A percentile compares a stretch with the other conserved stretches of the same genome.
phyloP scores from a whole-genome alignment of 192 early-diverging fungal species.

The Gigaspora rosea region DNA sequence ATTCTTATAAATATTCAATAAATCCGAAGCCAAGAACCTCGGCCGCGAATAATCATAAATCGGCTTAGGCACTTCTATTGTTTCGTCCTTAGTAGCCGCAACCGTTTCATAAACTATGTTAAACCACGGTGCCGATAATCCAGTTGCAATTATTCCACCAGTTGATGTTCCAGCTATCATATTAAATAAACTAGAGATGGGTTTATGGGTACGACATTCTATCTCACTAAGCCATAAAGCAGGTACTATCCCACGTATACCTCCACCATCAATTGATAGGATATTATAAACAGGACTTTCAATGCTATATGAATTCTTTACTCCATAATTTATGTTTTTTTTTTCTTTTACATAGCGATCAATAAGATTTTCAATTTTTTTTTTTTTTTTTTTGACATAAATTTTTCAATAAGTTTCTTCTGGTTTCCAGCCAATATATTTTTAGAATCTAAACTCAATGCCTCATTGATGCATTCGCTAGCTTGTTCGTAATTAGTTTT shows the following conservation, averaged over 20 bases:
- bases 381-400: too few relatives aligned
- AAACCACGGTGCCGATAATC: too few relatives aligned
- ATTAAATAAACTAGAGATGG: not conserved
- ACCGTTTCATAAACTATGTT: too few relatives aligned
- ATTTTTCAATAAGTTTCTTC: too few relatives aligned
- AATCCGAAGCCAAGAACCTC: not conserved
- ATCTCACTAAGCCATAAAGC: slow-evolving; percentile 8
- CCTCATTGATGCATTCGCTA: not conserved
- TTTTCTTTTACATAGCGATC: too few relatives aligned
- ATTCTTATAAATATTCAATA: not conserved
- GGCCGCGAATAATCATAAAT: too few relatives aligned
- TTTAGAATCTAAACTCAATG: not conserved
- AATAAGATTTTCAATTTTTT: too few relatives aligned
- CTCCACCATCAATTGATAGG: not conserved
- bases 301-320: too few relatives aligned
- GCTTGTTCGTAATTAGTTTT: not conserved
- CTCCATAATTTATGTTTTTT: too few relatives aligned
- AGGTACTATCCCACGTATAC: slow-evolving; percentile 3
- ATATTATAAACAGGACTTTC: not conserved
- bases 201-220: not conserved
- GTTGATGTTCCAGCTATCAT: slow-evolving; percentile 10
- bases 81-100: too few relatives aligned
- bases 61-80: too few relatives aligned
- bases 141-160: too few relatives aligned
- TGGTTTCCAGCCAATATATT: not conserved